Evolutionary conservation across 2,329 filamentous ascomycete genomes (phyloP), one percentile per base, ranked within the genome.

Genomic region (Keithomyces neogunnii): DNA sequence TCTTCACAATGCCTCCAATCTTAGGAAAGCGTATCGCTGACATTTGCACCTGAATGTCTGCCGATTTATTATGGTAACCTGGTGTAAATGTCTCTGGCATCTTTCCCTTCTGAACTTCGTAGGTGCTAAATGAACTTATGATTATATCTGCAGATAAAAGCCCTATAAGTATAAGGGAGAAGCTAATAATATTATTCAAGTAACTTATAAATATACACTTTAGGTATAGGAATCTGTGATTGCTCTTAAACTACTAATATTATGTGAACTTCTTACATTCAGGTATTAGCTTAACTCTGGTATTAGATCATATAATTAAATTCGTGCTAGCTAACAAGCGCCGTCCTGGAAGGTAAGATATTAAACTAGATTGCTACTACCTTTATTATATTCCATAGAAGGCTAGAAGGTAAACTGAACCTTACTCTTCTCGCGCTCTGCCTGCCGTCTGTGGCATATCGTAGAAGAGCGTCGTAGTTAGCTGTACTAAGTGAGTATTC

Each of bases 151-250:
- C 65, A 47, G 56, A 63, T 45, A 61, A 48, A 52, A 56, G 65
- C 38, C 57, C 59, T 59, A 67, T 64, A 28, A 68, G 52, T 5
- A 64, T 61, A 50, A 62, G 66, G 4, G 63, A 58, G 6, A 58
- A 58, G 3, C 61, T 57, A 26, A 62, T 53, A 3, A 47, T 29
- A 47, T 66, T 65, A 6, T 55, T 9, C 44, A 49, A 26, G 36
- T 55, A 53, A 7, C 47, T 62, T 57, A 49, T 55, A 62, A 3
- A 54, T 58, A 47, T 60, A 63, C 10, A 66, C 51, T 28, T 54
- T 31, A 8, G 63, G 63, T 29, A 66, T 57, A 8, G 56, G 53
- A n/a, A 57, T 32, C 13, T 44, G n/a, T 5, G 49, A 48, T 19
- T n/a, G 36, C 36, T 39, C 36, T 39, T n/a, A n/a, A 13, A 39